Percentiles rank a stretch among this genome's conserved stretches.
These are phyloP conservation scores for Irpex lacteus DNA, from an alignment of 1,284 basidiomycete species.

Conservation along the genomic window DNA sequence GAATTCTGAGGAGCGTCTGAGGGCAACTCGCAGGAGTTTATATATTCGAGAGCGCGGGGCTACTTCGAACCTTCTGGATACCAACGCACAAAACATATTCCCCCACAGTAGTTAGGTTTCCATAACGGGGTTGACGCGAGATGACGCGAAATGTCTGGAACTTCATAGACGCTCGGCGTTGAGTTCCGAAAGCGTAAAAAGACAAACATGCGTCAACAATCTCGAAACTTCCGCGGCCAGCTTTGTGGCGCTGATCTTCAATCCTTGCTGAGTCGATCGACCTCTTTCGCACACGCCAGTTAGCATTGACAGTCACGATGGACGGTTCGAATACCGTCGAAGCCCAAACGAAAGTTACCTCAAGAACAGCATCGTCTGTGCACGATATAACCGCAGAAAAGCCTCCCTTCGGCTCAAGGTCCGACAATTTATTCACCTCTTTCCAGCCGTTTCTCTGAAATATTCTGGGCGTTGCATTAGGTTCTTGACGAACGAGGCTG, in stretches of 20 bases:
- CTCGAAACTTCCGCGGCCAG: neutral
- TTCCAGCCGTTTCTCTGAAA: neutral
- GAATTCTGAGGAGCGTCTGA: neutral
- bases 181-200: neutral
- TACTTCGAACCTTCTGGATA: conserved; percentile 2
- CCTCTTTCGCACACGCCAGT: too few species aligned
- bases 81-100: neutral
- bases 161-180: neutral
- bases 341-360: neutral
- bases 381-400: conserved; percentile 54
- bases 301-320: neutral
- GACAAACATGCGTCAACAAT: neutral
- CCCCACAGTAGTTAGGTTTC: neutral
- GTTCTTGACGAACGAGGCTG: conserved; percentile 58
- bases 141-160: conserved; percentile 1
- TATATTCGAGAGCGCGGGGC: neutral
- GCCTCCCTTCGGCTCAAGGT: conserved; percentile 74
- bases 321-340: neutral
- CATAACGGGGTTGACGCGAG: neutral
- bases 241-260: conserved; percentile 4
- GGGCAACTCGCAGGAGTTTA: neutral
- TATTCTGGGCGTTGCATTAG: conserved; percentile 30
- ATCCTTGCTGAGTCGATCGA: neutral
- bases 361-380: conserved; percentile 53
- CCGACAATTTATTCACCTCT: conserved; percentile 10